phyloP scores from a whole-genome alignment of 768 basidiomycete species.

The Suillus alpinus region DNA sequence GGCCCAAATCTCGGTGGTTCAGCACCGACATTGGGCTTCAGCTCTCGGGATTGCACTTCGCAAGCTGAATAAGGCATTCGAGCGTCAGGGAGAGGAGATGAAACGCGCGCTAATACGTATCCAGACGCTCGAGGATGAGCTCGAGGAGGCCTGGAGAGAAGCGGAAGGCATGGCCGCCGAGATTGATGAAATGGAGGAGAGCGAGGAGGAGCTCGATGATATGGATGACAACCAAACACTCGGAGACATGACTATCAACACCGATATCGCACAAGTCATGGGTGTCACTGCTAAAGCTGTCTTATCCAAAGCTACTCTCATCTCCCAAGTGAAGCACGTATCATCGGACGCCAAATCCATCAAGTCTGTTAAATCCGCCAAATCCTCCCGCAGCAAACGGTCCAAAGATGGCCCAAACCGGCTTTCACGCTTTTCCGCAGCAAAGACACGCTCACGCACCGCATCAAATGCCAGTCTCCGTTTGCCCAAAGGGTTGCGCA shows the following conservation, averaged over 20 bases:
- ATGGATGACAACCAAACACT: conserved; percentile 27
- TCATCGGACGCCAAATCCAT: conserved; percentile 23
- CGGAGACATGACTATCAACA: conserved; percentile 22
- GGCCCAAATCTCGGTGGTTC: conserved; percentile 55
- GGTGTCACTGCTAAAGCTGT: conserved; percentile 38
- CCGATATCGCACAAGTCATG: conserved; percentile 31
- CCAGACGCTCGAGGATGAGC: conserved; percentile 59
- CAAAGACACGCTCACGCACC: conserved; percentile 60
- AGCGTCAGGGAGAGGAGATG: conserved; percentile 60
- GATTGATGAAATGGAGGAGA: conserved; percentile 59
- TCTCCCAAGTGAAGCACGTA: conserved; percentile 12
- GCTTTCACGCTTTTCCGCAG: conserved; percentile 53
- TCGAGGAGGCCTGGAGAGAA: conserved; percentile 79
- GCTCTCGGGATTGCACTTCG: conserved; percentile 74
- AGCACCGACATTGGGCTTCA: conserved; percentile 70
- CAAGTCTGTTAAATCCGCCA: conserved; percentile 18
- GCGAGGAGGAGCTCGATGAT: conserved; percentile 23
- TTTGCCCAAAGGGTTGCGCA: conserved; percentile 41
- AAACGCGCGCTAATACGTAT: conserved; percentile 45
- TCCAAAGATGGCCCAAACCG: conserved; percentile 31
- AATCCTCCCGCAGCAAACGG: conserved; percentile 21
- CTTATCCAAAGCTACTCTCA: conserved; percentile 34
- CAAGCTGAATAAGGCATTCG: conserved; percentile 76
- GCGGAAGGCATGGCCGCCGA: conserved; percentile 72
- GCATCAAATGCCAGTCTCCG: conserved; percentile 68